Conservation (phyloP, 2,329 filamentous ascomycete genomes). For the Monosporascus sp. region DNA sequence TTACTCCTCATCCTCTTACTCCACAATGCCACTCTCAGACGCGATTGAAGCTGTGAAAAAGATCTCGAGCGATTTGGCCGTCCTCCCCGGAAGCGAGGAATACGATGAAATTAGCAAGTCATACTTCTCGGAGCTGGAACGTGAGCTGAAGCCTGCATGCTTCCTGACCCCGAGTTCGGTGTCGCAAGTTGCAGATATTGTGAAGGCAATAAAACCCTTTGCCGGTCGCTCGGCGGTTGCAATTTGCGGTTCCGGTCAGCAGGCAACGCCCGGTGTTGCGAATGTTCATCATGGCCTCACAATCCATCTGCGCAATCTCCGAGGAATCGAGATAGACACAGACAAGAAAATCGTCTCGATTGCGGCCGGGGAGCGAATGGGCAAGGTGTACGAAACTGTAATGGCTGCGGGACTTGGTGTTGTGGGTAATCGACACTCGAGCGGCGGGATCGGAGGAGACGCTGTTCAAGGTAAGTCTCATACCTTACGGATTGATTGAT, state of each 20-base stretch:
- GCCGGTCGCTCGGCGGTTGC: not conserved
- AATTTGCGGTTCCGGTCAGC: slow-evolving; percentile 7
- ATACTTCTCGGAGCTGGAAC: slow-evolving; percentile 12
- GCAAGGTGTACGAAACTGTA: slow-evolving; percentile 9
- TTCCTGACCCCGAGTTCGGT: slow-evolving; percentile 10
- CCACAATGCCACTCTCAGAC: not conserved
- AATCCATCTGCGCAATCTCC: slow-evolving; percentile 5
- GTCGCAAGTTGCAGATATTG: slow-evolving; percentile 7
- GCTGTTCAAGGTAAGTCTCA: slow-evolving; percentile 9
- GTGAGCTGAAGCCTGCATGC: slow-evolving; percentile 9
- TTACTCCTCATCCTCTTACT: not conserved
- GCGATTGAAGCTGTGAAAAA: slow-evolving; percentile 1
- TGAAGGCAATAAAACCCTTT: slow-evolving; percentile 6
- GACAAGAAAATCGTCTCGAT: slow-evolving; percentile 1
- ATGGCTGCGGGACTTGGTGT: slow-evolving; percentile 8
- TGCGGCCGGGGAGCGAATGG: slow-evolving; percentile 7
- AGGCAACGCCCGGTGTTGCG: slow-evolving; percentile 3
- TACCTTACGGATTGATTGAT: not conserved
- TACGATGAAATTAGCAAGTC: slow-evolving; percentile 8
- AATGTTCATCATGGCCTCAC: slow-evolving; percentile 7
- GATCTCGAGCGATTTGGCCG: slow-evolving; percentile 4
- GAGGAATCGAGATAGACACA: slow-evolving; percentile 5
- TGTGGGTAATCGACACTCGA: slow-evolving; percentile 11
- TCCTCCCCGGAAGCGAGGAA: slow-evolving; percentile 4
- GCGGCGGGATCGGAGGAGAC: slow-evolving; percentile 12